Evolutionary conservation across 805 yeast genomes (phyloP), one percentile per base, ranked within the genome.

Genomic region (Yarrowia porcina): DNA sequence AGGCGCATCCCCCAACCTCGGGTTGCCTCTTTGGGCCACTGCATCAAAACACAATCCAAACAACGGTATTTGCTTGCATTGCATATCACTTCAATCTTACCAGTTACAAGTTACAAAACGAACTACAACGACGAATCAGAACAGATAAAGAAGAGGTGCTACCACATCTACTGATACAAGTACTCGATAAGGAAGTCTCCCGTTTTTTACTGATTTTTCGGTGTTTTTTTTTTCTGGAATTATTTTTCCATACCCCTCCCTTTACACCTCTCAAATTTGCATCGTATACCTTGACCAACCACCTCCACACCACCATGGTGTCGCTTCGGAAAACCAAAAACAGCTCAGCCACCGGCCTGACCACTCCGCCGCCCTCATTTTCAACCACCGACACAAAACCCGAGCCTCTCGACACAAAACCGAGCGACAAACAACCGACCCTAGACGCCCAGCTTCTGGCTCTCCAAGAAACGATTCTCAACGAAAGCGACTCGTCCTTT

Each of bases 401-500:
- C 3, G 44, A 25, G 11, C 23, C 4, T 15, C 20, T 7, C 27
- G 27, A 39, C 13, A 21, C 20, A 18, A 30, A 20, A 3, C 20
- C n/a, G n/a, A n/a, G 21, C 18, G 2, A 17, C 38, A 4, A 4
- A 20, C 25, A 32, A 8, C 33, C 18, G 7, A 11, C 30, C 13
- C 44, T 52, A 18, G 44, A 23, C 25, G 32, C 59, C 20, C 25
- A 41, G 28, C 61, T 56, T 23, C 49, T 28, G 25, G 30, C 25
- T 9, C 61, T 56, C 12, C 49, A 32, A 38, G 61, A 56, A 21
- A 35, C 61, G 30, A 56, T 56, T 18, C 49, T 56, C 38, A 56
- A 56, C 49, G 61, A 41, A n/a, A 39, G 49, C 39, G 61, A 56
- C 61, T 56, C 61, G 36, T 56, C 61, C n/a, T 32, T 41, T 13